Base-by-base conservation (phyloP, 768 basidiomycete genomes). In the Mycena rosella region DNA sequence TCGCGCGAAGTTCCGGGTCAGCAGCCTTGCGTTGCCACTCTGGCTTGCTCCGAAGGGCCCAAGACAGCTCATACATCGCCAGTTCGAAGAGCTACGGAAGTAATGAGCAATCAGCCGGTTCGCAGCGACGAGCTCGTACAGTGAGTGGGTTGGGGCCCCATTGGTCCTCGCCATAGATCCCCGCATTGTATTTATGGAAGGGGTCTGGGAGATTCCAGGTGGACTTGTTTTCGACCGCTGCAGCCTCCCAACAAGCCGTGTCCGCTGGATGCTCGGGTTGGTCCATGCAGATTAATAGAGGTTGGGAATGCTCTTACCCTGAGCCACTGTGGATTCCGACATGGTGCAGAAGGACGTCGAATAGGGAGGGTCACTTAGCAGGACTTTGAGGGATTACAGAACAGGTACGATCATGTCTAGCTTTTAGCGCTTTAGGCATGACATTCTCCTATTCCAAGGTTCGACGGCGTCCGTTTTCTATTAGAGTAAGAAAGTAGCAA, bases 41-140 rank as follows among this genome's bases (percentile, higher is more conserved):
- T 5, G 60, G 62, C 40, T 63, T 62, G 55, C 63, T 68, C 27
- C 64, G 56, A 14, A 69, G 45, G 17, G 56, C 51, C 61, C 65
- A 67, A 20, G 70, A 67, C 20, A 71, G 24, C 24, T 44, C 61
- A 17, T 53, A 38, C 53, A 68, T 53, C 18, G 34, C 29, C 22
- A 69, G 51, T 51, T 74, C 62, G 15, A 15, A 54, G 20, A 44
- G 42, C 62, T 63, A 30, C 2, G 42, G 6, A 2, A 36, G 8
- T 20, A 51, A 20, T 22, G 34, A 36, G 13, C 13, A 29, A 5
- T 20, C 5, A 11, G 6, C 47, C 6, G 15, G 48, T 5, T 20
- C 6, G 44, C 20, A 42, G 45, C 1, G 32, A 26, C 30, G 32
- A 51, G 4, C 17, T 32, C 59, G 54, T 36, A 61, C 65, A 38